phyloP scores from a whole-genome alignment of 2,329 filamentous ascomycete species.

The Neonectria magnoliae region DNA sequence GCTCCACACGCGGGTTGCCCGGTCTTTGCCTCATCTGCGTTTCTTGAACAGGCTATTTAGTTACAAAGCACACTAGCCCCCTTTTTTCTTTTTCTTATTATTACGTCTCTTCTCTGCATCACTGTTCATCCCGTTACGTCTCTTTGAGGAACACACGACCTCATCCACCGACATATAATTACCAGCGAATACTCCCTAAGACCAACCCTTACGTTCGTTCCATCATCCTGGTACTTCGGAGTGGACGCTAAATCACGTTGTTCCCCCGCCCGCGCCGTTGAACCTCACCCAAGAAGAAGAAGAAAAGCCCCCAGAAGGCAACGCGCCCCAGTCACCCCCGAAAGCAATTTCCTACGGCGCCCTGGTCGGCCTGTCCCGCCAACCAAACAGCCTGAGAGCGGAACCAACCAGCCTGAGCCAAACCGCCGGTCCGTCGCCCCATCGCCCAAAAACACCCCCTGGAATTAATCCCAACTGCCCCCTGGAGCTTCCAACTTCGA shows the following conservation, averaged over 20 bases:
- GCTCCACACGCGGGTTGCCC: slow-evolving; percentile 13
- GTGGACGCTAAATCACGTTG: too few relatives aligned
- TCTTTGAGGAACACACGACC: too few relatives aligned
- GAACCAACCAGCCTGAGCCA: slow-evolving; percentile 4
- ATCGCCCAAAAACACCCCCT: slow-evolving; percentile 35
- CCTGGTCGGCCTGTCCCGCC: slow-evolving; percentile 23
- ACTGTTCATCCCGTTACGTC: neutral
- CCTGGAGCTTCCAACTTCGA: slow-evolving; percentile 28
- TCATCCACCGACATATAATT: neutral
- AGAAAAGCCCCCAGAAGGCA: neutral
- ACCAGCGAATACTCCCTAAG: too few relatives aligned
- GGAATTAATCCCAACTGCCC: slow-evolving; percentile 42
- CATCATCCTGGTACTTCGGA: too few relatives aligned
- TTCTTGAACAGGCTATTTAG: neutral
- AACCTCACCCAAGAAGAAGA: slow-evolving; percentile 1
- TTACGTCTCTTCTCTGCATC: neutral
- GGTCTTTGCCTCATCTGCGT: slow-evolving; percentile 8
- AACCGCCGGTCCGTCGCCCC: slow-evolving; percentile 40
- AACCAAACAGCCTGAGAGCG: slow-evolving; percentile 9
- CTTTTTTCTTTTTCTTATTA: neutral
- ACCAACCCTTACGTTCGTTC: neutral
- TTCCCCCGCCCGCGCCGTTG: neutral
- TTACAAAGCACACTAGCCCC: neutral
- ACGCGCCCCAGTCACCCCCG: neutral
- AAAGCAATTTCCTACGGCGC: slow-evolving; percentile 24